Conservation (phyloP, 176 grass and related monocot genomes). For the Rhynchospora breviuscula region DNA sequence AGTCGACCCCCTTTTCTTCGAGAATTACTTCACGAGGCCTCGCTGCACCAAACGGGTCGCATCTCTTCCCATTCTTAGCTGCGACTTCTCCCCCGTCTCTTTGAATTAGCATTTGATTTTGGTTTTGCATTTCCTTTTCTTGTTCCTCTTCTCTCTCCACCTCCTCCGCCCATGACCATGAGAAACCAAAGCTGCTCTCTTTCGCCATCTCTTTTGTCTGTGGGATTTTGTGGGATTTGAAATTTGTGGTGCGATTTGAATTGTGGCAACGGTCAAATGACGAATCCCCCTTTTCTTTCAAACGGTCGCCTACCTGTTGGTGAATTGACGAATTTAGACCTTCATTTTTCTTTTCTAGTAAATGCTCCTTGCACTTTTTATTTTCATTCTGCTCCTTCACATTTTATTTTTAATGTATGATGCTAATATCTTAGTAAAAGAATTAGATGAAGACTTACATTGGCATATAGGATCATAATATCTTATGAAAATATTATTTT, state of each 20-base stretch:
- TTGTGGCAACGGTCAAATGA: background rate
- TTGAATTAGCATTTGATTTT: background rate
- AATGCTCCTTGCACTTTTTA: no score
- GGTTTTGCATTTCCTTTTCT: conserved; percentile 2
- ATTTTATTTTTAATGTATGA: no score
- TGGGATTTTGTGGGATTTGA: background rate
- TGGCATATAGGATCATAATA: no score
- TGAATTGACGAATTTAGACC: no score
- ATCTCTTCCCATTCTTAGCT: background rate
- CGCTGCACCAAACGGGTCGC: conserved; percentile 40
- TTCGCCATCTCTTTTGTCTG: conserved; percentile 5
- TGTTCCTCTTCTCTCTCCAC: conserved; percentile 52
- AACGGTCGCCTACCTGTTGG: no score
- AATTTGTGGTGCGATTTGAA: background rate
- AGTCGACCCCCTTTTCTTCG: conserved; percentile 57
- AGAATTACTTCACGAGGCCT: conserved; percentile 54
- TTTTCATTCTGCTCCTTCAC: no score
- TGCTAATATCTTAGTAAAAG: no score
- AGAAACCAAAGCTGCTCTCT: conserved; percentile 42
- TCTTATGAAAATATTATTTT: no score
- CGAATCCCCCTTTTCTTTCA: no score
- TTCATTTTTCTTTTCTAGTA: no score
- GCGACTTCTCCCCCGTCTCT: background rate
- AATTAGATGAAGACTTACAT: no score
- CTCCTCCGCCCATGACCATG: conserved; percentile 82